Conservation (phyloP, 495 filamentous ascomycete genomes). For the Trichoderma orchidacearum region DNA sequence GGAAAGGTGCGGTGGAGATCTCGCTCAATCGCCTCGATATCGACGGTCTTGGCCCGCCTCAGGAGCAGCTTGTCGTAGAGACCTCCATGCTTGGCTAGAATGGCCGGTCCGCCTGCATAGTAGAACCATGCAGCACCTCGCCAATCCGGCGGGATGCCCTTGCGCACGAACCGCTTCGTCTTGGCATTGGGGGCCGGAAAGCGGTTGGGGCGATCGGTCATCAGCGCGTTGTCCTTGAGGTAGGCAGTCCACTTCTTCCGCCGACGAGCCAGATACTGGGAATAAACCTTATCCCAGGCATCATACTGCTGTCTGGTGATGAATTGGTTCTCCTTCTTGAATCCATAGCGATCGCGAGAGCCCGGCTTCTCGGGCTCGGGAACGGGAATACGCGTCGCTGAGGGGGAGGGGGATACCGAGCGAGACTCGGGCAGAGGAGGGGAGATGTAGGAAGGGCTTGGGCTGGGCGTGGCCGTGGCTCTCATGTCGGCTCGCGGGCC, state of each 20-base stretch:
- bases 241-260: conserved; percentile 69
- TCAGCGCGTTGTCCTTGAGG: conserved; percentile 61
- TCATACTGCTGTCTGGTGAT: conserved; percentile 68
- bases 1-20: conserved; percentile 94
- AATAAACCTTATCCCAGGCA: conserved; percentile 62
- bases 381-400: background rate
- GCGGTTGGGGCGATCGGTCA: conserved; percentile 51
- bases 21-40: conserved; percentile 86
- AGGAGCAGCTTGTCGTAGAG: conserved; percentile 58
- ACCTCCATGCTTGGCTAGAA: conserved; percentile 56
- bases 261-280: conserved; percentile 51
- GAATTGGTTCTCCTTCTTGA: conserved; percentile 75
- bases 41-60: conserved; percentile 48
- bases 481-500: background rate
- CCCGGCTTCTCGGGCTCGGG: conserved; percentile 18
- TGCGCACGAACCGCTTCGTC: conserved; percentile 78
- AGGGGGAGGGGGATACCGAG: background rate
- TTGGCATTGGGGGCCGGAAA: conserved; percentile 75
- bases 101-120: conserved; percentile 80
- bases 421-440: conserved; percentile 3
- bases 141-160: conserved; percentile 91
- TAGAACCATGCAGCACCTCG: conserved; percentile 93
- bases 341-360: conserved; percentile 74
- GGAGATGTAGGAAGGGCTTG: background rate
- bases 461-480: background rate